These are phyloP conservation scores for Acidomyces sp. DNA, from an alignment of 495 filamentous ascomycete species.

Conservation along the genomic window DNA sequence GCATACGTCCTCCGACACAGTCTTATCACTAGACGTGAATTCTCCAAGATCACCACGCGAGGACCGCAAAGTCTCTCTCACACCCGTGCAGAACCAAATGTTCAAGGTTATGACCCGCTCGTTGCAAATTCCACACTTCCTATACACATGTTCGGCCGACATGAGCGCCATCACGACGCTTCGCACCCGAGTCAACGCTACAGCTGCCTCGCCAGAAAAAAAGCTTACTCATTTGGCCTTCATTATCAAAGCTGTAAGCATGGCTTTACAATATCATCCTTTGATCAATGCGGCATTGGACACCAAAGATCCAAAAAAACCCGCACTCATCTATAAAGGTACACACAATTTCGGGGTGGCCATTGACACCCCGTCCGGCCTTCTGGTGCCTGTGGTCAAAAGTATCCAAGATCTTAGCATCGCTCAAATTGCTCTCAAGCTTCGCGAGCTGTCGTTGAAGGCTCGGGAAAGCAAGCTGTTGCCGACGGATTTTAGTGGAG, in stretches of 20 bases:
- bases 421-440: constrained; percentile 60
- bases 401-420: constrained; percentile 65
- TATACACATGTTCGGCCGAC: constrained; percentile 78
- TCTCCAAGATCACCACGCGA: constrained; percentile 22
- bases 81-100: constrained; percentile 78
- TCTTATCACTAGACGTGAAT: no score
- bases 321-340: constrained; percentile 55
- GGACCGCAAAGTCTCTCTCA: constrained; percentile 54
- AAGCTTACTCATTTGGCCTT: constrained; percentile 89
- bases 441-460: constrained; percentile 55
- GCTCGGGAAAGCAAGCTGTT: constrained; percentile 63
- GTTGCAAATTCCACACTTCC: constrained; percentile 80
- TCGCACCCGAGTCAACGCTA: constrained; percentile 50
- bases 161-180: constrained; percentile 57
- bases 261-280: constrained; percentile 67
- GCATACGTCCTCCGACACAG: constrained; percentile 4
- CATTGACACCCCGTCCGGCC: constrained; percentile 81
- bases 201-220: constrained; percentile 18
- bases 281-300: constrained; percentile 80
- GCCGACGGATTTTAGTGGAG: constrained; percentile 63
- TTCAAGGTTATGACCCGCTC: constrained; percentile 97
- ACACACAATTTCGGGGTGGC: constrained; percentile 94
- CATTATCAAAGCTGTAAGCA: constrained; percentile 83
- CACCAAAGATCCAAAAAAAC: constrained; percentile 41
- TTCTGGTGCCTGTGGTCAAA: constrained; percentile 90